phyloP scores from a whole-genome alignment of 306 rosid species.

The Inga leiocalycina region DNA sequence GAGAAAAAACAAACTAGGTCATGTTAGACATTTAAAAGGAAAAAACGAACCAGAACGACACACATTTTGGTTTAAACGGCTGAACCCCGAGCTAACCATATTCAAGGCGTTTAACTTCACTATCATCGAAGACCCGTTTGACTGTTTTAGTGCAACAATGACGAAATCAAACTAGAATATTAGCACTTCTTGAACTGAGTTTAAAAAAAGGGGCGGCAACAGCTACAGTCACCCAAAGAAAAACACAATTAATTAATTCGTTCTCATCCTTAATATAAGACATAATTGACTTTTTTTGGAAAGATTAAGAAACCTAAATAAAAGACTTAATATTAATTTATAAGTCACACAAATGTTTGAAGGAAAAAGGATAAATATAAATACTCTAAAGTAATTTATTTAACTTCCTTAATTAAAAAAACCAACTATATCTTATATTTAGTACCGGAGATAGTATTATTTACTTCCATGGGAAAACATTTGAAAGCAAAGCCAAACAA shows the following conservation, averaged over 20 bases:
- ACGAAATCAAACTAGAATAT: neutral
- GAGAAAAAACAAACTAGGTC: too few relatives aligned
- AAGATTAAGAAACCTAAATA: too few relatives aligned
- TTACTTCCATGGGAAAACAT: constrained; percentile 25
- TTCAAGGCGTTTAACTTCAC: neutral
- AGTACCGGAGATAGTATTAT: neutral
- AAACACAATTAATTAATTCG: constrained; percentile 1
- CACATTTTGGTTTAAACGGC: neutral
- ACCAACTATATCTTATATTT: too few relatives aligned
- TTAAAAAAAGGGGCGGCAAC: neutral
- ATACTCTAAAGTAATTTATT: too few relatives aligned
- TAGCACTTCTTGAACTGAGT: neutral
- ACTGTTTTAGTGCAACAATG: neutral
- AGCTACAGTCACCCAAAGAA: neutral
- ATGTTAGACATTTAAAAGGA: too few relatives aligned
- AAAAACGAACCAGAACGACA: neutral
- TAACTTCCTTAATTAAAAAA: too few relatives aligned
- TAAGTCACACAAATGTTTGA: too few relatives aligned
- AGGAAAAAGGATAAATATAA: too few relatives aligned
- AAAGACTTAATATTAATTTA: too few relatives aligned
- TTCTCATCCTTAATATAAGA: too few relatives aligned
- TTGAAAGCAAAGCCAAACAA: constrained; percentile 34
- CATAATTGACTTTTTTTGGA: too few relatives aligned
- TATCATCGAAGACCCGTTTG: neutral
- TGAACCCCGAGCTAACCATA: neutral